Conservation (phyloP, 805 yeast species). For the Candida namnaoensis region DNA sequence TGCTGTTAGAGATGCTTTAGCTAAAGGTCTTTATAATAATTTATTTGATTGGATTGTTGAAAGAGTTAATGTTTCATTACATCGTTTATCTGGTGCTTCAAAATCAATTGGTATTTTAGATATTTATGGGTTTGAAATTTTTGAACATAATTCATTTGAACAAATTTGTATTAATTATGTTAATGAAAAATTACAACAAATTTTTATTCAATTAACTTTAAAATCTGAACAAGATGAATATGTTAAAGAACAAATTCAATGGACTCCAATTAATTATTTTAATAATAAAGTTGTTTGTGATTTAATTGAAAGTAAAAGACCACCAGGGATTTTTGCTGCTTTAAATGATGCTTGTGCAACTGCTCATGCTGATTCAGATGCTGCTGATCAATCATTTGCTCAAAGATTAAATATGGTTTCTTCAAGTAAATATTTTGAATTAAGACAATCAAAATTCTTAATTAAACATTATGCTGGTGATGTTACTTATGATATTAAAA, state of each 20-base stretch:
- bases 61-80: slow-evolving; percentile 77
- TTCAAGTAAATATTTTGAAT: slow-evolving; percentile 78
- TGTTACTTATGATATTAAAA: slow-evolving; percentile 81
- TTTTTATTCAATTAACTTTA: slow-evolving; percentile 89
- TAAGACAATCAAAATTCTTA: slow-evolving; percentile 78
- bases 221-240: slow-evolving; percentile 98
- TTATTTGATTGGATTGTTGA: slow-evolving; percentile 95
- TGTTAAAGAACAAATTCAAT: slow-evolving; percentile 86
- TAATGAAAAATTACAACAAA: slow-evolving; percentile 92
- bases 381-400: slow-evolving; percentile 94
- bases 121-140: slow-evolving; percentile 94
- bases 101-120: slow-evolving; percentile 90
- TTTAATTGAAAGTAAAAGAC: slow-evolving; percentile 85
- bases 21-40: slow-evolving; percentile 89
- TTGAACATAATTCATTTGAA: slow-evolving; percentile 90
- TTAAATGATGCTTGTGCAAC: slow-evolving; percentile 96
- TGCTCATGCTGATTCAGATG: slow-evolving; percentile 94
- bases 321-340: slow-evolving; percentile 95
- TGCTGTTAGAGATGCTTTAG: slow-evolving; percentile 91
- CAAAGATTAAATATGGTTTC: slow-evolving; percentile 84
- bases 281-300: slow-evolving; percentile 96
- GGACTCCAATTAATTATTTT: slow-evolving; percentile 97
- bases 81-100: slow-evolving; percentile 36
- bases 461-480: slow-evolving; percentile 98
- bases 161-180: slow-evolving; percentile 94